These are phyloP conservation scores for Aspergillus floridensis DNA, from an alignment of 2,329 filamentous ascomycete species.

Conservation along the genomic window DNA sequence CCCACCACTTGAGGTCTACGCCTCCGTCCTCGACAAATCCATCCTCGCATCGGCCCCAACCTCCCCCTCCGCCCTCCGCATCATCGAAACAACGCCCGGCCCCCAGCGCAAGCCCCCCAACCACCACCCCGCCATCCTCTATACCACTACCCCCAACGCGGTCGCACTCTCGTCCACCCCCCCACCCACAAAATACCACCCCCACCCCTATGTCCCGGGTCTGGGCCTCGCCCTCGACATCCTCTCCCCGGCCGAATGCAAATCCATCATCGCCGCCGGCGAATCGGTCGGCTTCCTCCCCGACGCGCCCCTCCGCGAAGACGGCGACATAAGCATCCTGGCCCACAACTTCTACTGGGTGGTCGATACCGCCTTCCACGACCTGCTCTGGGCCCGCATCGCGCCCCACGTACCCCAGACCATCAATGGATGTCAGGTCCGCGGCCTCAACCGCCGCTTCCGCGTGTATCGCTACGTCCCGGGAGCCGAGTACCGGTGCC, in stretches of 20 bases:
- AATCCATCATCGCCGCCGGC: constrained; percentile 63
- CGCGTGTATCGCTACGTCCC: constrained; percentile 71
- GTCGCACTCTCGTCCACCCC: constrained; percentile 50
- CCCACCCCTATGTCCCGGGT: constrained; percentile 62
- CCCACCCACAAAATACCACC: constrained; percentile 53
- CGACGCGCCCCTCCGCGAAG: constrained; percentile 65
- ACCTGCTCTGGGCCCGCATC: constrained; percentile 62
- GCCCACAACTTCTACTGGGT: constrained; percentile 76
- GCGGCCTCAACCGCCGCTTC: constrained; percentile 68
- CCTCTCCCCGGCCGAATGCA: constrained; percentile 61
- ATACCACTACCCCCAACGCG: constrained; percentile 58
- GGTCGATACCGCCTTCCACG: constrained; percentile 61
- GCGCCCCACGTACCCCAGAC: constrained; percentile 55
- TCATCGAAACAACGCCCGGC: constrained; percentile 63
- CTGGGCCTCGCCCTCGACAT: constrained; percentile 61
- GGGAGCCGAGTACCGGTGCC: constrained; percentile 68
- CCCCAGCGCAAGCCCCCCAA: constrained; percentile 65
- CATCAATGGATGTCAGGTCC: constrained; percentile 56
- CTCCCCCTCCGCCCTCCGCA: constrained; percentile 43
- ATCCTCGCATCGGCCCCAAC: constrained; percentile 45
- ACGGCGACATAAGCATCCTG: constrained; percentile 62
- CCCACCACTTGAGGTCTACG: constrained; percentile 49
- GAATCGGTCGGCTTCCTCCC: constrained; percentile 66
- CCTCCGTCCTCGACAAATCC: constrained; percentile 58
- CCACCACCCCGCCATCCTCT: constrained; percentile 63